Conservation (phyloP, 2,329 filamentous ascomycete species). For the Helicocarpus griseus region DNA sequence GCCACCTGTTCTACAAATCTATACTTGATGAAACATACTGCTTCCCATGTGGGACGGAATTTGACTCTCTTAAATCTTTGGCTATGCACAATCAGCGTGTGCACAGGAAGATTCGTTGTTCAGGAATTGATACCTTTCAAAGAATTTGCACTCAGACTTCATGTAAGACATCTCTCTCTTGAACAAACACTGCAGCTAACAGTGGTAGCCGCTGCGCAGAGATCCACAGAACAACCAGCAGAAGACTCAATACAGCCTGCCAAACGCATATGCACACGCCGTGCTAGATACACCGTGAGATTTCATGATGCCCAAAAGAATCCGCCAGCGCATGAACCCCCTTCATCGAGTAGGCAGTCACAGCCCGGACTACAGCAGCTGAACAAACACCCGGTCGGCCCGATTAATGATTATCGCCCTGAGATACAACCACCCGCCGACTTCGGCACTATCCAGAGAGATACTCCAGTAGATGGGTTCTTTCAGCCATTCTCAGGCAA, state of each 20-base stretch:
- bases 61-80: not conserved
- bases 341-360: not conserved
- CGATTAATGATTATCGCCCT: not conserved
- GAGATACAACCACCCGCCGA: not conserved
- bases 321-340: not conserved
- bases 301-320: not conserved
- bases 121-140: not conserved
- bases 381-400: not conserved
- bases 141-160: not conserved
- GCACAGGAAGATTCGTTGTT: not conserved
- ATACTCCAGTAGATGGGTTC: not conserved
- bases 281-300: no score
- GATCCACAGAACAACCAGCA: not conserved
- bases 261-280: not conserved
- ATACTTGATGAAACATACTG: slow-evolving; percentile 3
- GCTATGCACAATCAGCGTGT: not conserved
- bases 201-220: no score
- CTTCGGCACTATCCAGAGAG: not conserved
- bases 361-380: not conserved
- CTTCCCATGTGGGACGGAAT: slow-evolving; percentile 1
- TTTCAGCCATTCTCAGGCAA: not conserved
- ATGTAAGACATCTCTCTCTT: no score
- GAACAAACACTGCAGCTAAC: no score
- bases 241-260: not conserved
- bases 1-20: slow-evolving; percentile 3